phyloP scores from a whole-genome alignment of 495 filamentous ascomycete species.

The Staphylotrichum longicolle region DNA sequence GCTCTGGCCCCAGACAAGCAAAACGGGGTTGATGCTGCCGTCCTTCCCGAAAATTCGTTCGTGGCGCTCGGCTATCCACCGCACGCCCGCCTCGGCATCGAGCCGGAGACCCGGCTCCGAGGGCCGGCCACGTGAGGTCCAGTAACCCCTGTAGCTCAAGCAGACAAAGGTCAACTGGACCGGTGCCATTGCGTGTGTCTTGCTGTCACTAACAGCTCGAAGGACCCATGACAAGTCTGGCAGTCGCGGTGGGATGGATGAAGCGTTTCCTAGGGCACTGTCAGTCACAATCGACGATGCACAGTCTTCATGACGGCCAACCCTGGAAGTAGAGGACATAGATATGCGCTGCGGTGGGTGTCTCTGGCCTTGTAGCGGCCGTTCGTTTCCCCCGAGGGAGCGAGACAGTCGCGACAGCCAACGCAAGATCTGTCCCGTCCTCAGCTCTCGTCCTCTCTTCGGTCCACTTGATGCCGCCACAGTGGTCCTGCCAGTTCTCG shows the following conservation, averaged over 20 bases:
- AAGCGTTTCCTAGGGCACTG: conserved; percentile 55
- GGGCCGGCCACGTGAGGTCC: conserved; percentile 69
- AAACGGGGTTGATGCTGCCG: conserved; percentile 30
- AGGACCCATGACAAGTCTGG: conserved; percentile 62
- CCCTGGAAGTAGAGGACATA: conserved; percentile 62
- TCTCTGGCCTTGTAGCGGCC: not conserved
- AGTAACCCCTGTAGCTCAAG: conserved; percentile 74
- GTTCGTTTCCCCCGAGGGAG: conserved; percentile 11
- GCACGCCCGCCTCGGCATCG: conserved; percentile 61
- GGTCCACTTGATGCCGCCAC: conserved; percentile 60
- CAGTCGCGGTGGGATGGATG: conserved; percentile 66
- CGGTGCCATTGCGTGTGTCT: conserved; percentile 17
- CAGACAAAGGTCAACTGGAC: conserved; percentile 57
- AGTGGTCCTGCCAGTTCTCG: conserved; percentile 54
- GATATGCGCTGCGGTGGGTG: conserved; percentile 27
- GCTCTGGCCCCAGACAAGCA: conserved; percentile 80
- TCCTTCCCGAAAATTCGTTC: conserved; percentile 24
- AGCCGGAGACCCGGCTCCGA: conserved; percentile 63
- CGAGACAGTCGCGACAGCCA: conserved; percentile 52
- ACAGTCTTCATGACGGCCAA: conserved; percentile 23
- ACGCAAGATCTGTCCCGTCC: conserved; percentile 61
- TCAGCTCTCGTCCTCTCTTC: conserved; percentile 51
- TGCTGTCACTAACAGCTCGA: conserved; percentile 39
- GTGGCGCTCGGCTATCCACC: conserved; percentile 50
- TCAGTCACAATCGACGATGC: conserved; percentile 30